Base-by-base conservation (phyloP, 805 yeast species). In the Saccharomycopsis babjevae region DNA sequence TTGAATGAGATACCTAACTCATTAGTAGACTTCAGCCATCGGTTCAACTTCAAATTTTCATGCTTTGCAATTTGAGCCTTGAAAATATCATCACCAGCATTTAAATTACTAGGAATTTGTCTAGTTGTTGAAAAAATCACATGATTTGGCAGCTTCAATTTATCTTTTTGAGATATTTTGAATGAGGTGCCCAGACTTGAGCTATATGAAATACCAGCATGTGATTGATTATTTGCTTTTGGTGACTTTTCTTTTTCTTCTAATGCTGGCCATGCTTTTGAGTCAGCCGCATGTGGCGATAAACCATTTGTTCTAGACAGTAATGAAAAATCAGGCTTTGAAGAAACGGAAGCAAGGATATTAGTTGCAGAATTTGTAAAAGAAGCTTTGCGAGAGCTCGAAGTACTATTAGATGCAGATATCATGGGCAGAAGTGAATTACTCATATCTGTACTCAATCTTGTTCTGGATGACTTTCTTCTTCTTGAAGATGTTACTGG, bases 401-500 rank as follows among this genome's bases (percentile, higher is more conserved):
- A 46, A n/a, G 52, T 32, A 46, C 52, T 46, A 22, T 46, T 46
- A 22, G 52, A 46, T 46, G 52, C 32, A 46, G 25, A 46, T 13
- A 13, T 22, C 32, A 46, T 46, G 3, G 32, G 52, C 52, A 46
- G 52, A 22, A 15, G 8, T 6, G 28, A 42, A 18, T 20, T 25
- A 22, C 3, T 22, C 8, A 28, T 46, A n/a, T 46, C 52, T 60
- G 60, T 16, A 15, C 52, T 46, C 16, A 46, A 16, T 46, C 52
- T 46, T 36, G 39, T 25, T 36, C 67, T 61, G 1, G 76, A 69
- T 1, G 73, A 68, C 34, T 68, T 66, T 62, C 75, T 69, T 25
- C 72, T 67, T 58, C 73, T 70, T 50, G 70, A 69, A 30, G 66
- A 73, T 20, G 66, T 60, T 11, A 74, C 79, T 10, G 72, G 67